Conservation (phyloP, 768 basidiomycete species). For the Lactarius hatsudake region DNA sequence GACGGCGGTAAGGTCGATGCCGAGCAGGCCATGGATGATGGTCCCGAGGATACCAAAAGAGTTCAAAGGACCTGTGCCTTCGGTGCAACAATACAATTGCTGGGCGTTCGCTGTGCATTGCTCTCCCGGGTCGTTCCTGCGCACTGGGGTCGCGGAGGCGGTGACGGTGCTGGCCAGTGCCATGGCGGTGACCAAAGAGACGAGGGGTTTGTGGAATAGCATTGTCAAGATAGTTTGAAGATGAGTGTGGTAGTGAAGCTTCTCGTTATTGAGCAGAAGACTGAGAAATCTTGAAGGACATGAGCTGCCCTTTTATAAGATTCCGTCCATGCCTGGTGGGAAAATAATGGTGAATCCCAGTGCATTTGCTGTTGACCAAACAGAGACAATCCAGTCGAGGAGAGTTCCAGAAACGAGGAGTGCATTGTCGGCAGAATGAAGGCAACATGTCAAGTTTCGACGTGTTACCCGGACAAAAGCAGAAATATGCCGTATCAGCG, state of each 20-base stretch:
- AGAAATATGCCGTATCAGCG: neutral
- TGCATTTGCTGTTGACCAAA: neutral
- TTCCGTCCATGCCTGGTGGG: neutral
- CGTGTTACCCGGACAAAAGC: neutral
- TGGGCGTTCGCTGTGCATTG: too few species aligned
- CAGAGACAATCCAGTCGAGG: too few species aligned
- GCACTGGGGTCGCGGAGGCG: neutral
- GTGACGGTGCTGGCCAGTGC: neutral
- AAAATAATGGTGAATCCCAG: neutral
- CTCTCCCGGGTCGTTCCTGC: neutral
- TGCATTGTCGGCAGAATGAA: neutral
- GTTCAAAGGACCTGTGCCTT: too few species aligned
- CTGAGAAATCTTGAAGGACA: neutral
- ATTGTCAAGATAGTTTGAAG: neutral
- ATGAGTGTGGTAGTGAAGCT: neutral
- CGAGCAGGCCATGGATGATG: too few species aligned
- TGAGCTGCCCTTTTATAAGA: neutral
- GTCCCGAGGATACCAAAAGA: too few species aligned
- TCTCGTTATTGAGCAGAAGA: neutral
- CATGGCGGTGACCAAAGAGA: neutral
- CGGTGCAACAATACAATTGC: too few species aligned
- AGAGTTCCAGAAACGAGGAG: neutral
- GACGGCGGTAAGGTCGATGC: too few species aligned
- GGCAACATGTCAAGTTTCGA: neutral
- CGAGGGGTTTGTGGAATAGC: neutral